Evolutionary conservation across 2,329 filamentous ascomycete genomes (phyloP).

Genomic region (Dichotomopilus funicola): DNA sequence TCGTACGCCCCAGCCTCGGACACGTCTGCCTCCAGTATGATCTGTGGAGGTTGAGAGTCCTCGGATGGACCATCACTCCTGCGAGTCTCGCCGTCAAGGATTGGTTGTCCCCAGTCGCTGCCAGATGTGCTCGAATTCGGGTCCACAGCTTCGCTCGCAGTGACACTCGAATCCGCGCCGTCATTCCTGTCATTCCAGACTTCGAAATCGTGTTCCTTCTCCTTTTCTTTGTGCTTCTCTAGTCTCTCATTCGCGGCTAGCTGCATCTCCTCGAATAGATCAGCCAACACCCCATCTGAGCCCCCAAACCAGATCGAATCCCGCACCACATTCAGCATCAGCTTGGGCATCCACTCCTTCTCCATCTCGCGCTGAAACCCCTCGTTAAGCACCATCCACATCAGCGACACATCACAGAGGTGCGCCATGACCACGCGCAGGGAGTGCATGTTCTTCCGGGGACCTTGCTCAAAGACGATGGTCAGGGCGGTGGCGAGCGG

Average conservation of each 20-base stretch:
- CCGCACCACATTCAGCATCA: background rate
- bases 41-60: too few relatives aligned
- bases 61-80: too few relatives aligned
- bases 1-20: too few relatives aligned
- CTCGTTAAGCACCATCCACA: conserved; percentile 20
- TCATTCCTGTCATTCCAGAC: too few relatives aligned
- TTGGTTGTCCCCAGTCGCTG: too few relatives aligned
- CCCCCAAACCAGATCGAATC: background rate
- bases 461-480: conserved; percentile 25
- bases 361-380: conserved; percentile 19
- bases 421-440: conserved; percentile 24
- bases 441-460: conserved; percentile 10
- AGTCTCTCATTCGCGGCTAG: background rate
- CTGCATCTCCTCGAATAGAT: background rate
- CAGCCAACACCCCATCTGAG: background rate
- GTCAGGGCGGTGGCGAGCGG: conserved; percentile 20
- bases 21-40: too few relatives aligned
- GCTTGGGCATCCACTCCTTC: background rate
- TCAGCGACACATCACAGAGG: conserved; percentile 22
- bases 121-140: too few relatives aligned
- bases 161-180: too few relatives aligned
- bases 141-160: too few relatives aligned
- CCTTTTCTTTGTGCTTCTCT: background rate
- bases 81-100: too few relatives aligned
- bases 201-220: too few relatives aligned